Evolutionary conservation across 1,139 yeast genomes (phyloP), one percentile per base, ranked within the genome.

Genomic region (Hemisphaericaspora xylofermentans): DNA sequence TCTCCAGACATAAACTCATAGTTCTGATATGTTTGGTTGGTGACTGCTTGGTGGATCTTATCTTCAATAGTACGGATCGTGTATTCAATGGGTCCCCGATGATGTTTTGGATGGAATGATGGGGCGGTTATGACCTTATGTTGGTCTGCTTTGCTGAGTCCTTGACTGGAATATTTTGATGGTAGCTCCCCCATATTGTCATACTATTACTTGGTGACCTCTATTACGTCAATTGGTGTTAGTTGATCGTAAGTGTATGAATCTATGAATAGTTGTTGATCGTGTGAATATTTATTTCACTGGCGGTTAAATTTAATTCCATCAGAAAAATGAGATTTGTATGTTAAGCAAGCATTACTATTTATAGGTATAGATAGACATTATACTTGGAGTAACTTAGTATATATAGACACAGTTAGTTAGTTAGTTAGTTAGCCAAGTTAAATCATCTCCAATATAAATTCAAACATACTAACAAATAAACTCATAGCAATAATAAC

Each of bases 401-500:
- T n/a, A 26, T 6, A 21, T 9, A 6, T 21, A 9, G 6, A 6
- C 24, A 21, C 6, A 9, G 8, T 21, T 6, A 6, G 9, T 21
- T 21, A 21, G 8, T 21, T 21, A 21, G 24, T 21, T 21, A 21
- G 6, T 6, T 21, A 21, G 9, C 6, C 6, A 18, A 6, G 27
- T 42, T 58, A 63, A 12, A 68, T 18, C 19, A 70, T 54, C 40
- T 64, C 72, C 38, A 71, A 55, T 30, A 68, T 45, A 43, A 73
- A 70, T 49, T 73, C 77, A 50, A 73, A 71, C 32, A 70, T 43
- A 52, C 76, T 71, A 35, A 93, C 96, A 26, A 81, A 64, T 39
- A 93, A 77, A 51, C 95, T 87, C 39, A 91, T 61, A 38, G 85
- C 81, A 48, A 93, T 88, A 28, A 93, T 86, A 15, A 85, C 71